Evolutionary conservation across 2,329 filamentous ascomycete species (phyloP).

Genomic region (Fusarium pseudograminearum): DNA sequence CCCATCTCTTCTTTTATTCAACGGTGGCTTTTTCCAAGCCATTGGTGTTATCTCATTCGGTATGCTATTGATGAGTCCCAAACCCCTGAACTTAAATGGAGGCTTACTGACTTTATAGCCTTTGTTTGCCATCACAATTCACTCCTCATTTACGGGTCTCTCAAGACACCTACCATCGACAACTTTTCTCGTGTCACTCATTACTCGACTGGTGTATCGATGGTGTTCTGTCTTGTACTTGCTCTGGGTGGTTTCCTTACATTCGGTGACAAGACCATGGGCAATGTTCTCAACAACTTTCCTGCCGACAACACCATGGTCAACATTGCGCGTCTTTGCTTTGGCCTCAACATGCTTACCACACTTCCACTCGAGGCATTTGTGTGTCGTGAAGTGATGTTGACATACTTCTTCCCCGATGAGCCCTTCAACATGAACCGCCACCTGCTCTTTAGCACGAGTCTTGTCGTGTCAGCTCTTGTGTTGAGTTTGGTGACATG

Average conservation of each 20-base stretch:
- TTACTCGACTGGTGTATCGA: slow-evolving; percentile 89
- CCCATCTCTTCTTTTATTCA: slow-evolving; percentile 79
- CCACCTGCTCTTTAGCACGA: slow-evolving; percentile 87
- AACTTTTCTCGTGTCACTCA: slow-evolving; percentile 94
- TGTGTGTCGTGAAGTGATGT: slow-evolving; percentile 96
- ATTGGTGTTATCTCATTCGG: slow-evolving; percentile 98
- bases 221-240: slow-evolving; percentile 91
- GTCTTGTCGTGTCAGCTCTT: slow-evolving; percentile 84
- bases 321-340: slow-evolving; percentile 93
- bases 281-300: slow-evolving; percentile 99
- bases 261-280: slow-evolving; percentile 90
- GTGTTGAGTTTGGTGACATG: slow-evolving; percentile 85
- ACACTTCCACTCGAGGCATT: slow-evolving; percentile 97
- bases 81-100: not conserved
- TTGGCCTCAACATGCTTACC: slow-evolving; percentile 98
- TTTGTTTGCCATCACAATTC: slow-evolving; percentile 92
- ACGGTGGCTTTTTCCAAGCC: slow-evolving; percentile 90
- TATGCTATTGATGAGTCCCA: slow-evolving; percentile 56
- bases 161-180: slow-evolving; percentile 94
- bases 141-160: slow-evolving; percentile 94
- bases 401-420: slow-evolving; percentile 79
- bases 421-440: slow-evolving; percentile 84
- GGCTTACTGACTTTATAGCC: slow-evolving; percentile 52
- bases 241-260: slow-evolving; percentile 90
- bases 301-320: slow-evolving; percentile 90